Evolutionary conservation across 176 grass and related monocot genomes (phyloP).

Genomic region (Secale cereale): DNA sequence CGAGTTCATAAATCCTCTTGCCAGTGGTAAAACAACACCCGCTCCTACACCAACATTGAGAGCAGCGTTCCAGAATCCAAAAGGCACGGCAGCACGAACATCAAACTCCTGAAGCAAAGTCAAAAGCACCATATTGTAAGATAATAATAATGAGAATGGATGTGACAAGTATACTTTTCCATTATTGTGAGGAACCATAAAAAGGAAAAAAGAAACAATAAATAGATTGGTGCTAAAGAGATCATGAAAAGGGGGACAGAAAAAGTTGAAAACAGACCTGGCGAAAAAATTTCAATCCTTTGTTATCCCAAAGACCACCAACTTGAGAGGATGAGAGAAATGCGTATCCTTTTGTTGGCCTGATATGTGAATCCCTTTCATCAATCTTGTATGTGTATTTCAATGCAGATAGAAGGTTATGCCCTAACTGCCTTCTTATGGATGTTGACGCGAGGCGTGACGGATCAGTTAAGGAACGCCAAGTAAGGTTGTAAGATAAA

Average conservation of each 20-base stretch:
- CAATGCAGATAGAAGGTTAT: slow-evolving; percentile 80
- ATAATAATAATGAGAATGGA: not conserved
- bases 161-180: not conserved
- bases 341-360: slow-evolving; percentile 85
- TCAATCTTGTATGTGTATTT: slow-evolving; percentile 94
- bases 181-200: not conserved
- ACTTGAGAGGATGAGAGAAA: slow-evolving; percentile 84
- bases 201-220: not conserved
- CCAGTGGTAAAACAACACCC: slow-evolving; percentile 72
- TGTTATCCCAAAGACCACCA: slow-evolving; percentile 70
- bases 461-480: slow-evolving; percentile 73
- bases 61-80: slow-evolving; percentile 74
- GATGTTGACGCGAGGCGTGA: slow-evolving; percentile 49
- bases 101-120: slow-evolving; percentile 75
- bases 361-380: slow-evolving; percentile 72
- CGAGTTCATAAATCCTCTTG: slow-evolving; percentile 57
- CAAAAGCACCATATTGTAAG: not conserved
- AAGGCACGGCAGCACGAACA: slow-evolving; percentile 69
- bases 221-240: not conserved
- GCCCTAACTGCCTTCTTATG: slow-evolving; percentile 74
- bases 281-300: slow-evolving; percentile 62
- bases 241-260: not conserved
- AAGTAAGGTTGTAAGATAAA: slow-evolving; percentile 74
- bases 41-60: slow-evolving; percentile 77
- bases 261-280: slow-evolving; percentile 49